phyloP scores from a whole-genome alignment of 768 basidiomycete genomes.

The Russula virescens region DNA sequence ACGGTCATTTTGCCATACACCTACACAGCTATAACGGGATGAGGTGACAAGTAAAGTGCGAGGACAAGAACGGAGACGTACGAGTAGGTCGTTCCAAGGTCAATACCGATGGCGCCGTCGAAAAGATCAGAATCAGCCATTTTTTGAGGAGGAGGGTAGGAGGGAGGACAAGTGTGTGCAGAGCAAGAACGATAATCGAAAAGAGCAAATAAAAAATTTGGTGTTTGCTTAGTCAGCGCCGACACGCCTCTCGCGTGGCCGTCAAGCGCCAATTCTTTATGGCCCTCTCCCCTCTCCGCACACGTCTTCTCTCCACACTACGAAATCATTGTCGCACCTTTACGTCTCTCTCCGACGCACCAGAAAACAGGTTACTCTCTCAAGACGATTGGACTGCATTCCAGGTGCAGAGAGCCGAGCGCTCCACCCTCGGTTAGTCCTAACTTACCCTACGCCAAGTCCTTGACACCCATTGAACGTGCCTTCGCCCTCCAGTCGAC shows the following conservation, averaged over 20 bases:
- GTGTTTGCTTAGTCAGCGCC: conserved; percentile 5
- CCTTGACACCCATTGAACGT: conserved; percentile 16
- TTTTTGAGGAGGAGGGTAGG: conserved; percentile 36
- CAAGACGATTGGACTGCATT: conserved; percentile 60
- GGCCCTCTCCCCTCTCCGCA: conserved; percentile 24
- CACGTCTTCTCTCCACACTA: conserved; percentile 3
- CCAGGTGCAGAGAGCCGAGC: conserved; percentile 52
- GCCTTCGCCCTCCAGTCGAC: conserved; percentile 31
- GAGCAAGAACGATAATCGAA: too few species aligned
- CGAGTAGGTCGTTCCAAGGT: conserved; percentile 98
- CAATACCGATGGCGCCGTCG: conserved; percentile 96
- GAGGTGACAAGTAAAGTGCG: conserved; percentile 23
- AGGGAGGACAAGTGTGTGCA: too few species aligned
- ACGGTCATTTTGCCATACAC: conserved; percentile 99
- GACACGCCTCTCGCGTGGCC: neutral
- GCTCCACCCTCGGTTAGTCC: conserved; percentile 49
- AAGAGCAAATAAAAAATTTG: conserved; percentile 4
- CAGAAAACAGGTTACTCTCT: conserved; percentile 34
- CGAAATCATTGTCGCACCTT: conserved; percentile 3
- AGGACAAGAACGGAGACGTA: conserved; percentile 34
- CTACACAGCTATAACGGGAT: conserved; percentile 68
- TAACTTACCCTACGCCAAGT: conserved; percentile 16
- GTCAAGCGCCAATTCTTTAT: conserved; percentile 7
- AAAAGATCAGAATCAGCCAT: conserved; percentile 64
- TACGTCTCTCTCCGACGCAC: conserved; percentile 18